phyloP scores from a whole-genome alignment of 306 rosid genomes.

The Adenanthera pavonina region DNA sequence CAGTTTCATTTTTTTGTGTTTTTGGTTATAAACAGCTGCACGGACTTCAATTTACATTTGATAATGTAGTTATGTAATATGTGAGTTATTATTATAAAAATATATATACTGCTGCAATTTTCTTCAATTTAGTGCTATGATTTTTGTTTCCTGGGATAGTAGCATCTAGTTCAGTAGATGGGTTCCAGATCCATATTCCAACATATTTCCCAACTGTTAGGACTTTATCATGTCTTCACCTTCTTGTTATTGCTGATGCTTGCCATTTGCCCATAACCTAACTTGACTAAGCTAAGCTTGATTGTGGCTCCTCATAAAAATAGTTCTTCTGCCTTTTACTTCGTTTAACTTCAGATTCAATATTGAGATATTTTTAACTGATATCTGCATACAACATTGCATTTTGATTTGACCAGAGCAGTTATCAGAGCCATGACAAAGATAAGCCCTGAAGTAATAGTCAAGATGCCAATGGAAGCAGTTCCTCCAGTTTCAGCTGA shows the following conservation, averaged over 20 bases:
- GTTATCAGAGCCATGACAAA: conserved; percentile 68
- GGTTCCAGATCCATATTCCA: conserved; percentile 12
- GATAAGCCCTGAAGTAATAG: conserved; percentile 82
- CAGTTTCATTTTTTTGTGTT: not conserved
- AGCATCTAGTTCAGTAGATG: not conserved
- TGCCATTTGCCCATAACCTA: conserved; percentile 16
- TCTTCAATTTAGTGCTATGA: conserved; percentile 26
- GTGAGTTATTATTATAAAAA: not conserved
- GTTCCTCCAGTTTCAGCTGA: conserved; percentile 82
- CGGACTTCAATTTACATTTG: conserved; percentile 33
- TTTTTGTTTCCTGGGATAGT: conserved; percentile 25
- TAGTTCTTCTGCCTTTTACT: conserved; percentile 22
- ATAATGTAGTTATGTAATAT: conserved; percentile 24
- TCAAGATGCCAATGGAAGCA: conserved; percentile 60
- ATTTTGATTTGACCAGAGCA: conserved; percentile 45
- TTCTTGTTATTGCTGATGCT: conserved; percentile 2
- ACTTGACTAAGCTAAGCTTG: not conserved
- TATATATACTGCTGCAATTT: conserved; percentile 6
- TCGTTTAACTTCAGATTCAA: conserved; percentile 30
- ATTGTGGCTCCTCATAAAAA: too few relatives aligned
- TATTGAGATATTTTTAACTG: conserved; percentile 10
- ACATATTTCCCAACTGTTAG: conserved; percentile 12
- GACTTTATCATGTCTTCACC: conserved; percentile 31
- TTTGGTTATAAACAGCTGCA: conserved; percentile 6
- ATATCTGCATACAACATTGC: conserved; percentile 32